These are phyloP conservation scores for Aspergillus brunneoviolaceus DNA, from an alignment of 2,329 filamentous ascomycete species.

Conservation along the genomic window DNA sequence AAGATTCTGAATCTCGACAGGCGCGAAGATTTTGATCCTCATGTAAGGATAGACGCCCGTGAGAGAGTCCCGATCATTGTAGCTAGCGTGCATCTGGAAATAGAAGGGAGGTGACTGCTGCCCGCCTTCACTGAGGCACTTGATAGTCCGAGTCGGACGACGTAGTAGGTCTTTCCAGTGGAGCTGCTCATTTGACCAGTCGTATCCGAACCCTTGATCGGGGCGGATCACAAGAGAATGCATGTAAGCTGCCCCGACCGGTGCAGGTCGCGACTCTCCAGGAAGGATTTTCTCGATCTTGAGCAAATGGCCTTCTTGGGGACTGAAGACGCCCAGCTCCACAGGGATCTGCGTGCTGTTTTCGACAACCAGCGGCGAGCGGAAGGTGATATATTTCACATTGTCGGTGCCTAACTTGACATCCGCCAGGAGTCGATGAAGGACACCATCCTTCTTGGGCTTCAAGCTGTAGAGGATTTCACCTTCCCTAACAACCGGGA, in stretches of 20 bases:
- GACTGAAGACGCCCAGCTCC: slow-evolving; percentile 87
- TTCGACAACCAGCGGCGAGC: slow-evolving; percentile 87
- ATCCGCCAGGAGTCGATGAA: slow-evolving; percentile 89
- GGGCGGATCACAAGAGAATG: slow-evolving; percentile 86
- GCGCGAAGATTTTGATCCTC: slow-evolving; percentile 86
- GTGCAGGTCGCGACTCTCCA: slow-evolving; percentile 83
- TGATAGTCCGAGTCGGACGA: slow-evolving; percentile 79
- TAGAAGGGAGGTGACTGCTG: slow-evolving; percentile 81
- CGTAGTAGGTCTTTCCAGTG: slow-evolving; percentile 93
- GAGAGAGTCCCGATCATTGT: slow-evolving; percentile 78
- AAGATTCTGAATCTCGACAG: slow-evolving; percentile 90
- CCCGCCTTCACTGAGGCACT: slow-evolving; percentile 81
- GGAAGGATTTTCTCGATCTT: slow-evolving; percentile 98
- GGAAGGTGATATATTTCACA: slow-evolving; percentile 95
- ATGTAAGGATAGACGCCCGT: slow-evolving; percentile 89
- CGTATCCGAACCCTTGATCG: slow-evolving; percentile 93
- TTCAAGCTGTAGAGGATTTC: slow-evolving; percentile 86
- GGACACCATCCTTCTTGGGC: slow-evolving; percentile 78
- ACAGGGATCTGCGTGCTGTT: slow-evolving; percentile 97
- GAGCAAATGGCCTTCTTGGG: slow-evolving; percentile 80
- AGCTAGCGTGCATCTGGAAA: slow-evolving; percentile 89
- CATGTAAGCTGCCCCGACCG: slow-evolving; percentile 86
- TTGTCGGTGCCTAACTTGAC: slow-evolving; percentile 90
- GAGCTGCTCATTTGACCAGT: slow-evolving; percentile 85
- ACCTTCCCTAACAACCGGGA: slow-evolving; percentile 90